phyloP scores from a whole-genome alignment of 805 yeast genomes.

The Ogataea henricii region DNA sequence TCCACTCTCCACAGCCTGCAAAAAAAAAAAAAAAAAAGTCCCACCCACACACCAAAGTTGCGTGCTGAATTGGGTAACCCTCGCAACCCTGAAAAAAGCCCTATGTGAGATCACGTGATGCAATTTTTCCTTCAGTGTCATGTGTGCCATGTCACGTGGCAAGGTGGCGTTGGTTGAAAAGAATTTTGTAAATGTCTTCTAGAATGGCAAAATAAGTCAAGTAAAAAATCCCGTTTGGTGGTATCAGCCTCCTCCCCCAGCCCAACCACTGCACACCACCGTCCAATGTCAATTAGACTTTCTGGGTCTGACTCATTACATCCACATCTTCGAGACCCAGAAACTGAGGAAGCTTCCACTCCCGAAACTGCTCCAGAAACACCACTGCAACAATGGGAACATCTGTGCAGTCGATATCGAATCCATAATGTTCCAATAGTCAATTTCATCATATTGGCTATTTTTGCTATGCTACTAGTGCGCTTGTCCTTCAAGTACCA shows the following conservation, averaged over 20 bases:
- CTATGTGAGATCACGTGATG: slow-evolving; percentile 16
- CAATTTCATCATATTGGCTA: slow-evolving; percentile 52
- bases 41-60: slow-evolving; percentile 4
- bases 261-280: too few relatives aligned
- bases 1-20: slow-evolving; percentile 12
- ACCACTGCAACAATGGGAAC: slow-evolving; percentile 10
- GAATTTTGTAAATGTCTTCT: too few relatives aligned
- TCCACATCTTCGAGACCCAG: not conserved
- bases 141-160: slow-evolving; percentile 1
- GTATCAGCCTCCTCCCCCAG: too few relatives aligned
- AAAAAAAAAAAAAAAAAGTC: slow-evolving; percentile 4
- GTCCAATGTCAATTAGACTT: slow-evolving; percentile 16
- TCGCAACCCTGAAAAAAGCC: slow-evolving; percentile 2
- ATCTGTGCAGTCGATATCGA: slow-evolving; percentile 19
- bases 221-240: not conserved
- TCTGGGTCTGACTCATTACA: slow-evolving; percentile 12
- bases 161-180: too few relatives aligned
- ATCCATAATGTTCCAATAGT: slow-evolving; percentile 54
- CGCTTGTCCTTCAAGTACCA: slow-evolving; percentile 61
- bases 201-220: not conserved
- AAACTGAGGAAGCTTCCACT: not conserved
- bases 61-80: slow-evolving; percentile 1
- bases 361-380: not conserved
- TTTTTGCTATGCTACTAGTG: slow-evolving; percentile 51
- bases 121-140: not conserved